Evolutionary conservation across 768 basidiomycete species (phyloP), one percentile per base, ranked within the genome.

Genomic region (Lactifluus echinatus): DNA sequence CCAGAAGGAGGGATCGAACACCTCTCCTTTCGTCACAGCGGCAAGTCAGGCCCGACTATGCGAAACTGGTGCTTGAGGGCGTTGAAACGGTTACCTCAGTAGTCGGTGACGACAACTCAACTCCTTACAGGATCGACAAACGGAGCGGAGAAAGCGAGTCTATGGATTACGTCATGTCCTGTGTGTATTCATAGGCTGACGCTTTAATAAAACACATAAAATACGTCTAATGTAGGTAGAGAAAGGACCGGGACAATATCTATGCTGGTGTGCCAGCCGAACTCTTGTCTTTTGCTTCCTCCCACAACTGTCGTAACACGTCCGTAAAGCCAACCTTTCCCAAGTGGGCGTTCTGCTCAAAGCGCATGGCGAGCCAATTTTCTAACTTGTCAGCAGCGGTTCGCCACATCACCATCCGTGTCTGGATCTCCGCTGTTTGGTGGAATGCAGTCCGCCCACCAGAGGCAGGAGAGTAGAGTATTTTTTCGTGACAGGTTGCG

Each of bases 351-450:
- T 97, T 97, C 69, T 91, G 85, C 70, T 89, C 86, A 64, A 97
- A 96, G 56, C 93, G 79, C 71, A 93, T 84, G 24, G 85, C 83
- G 51, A 93, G 81, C 82, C 88, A 93, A 64, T 75, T 76, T 74
- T 97, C 94, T 39, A 97, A 75, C 62, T 82, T 80, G 69, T 91
- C 86, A 7, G 91, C 87, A 47, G 90, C 82, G 33, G 79, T 80
- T 65, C 87, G 77, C 89, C 90, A 92, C 53, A 90, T 73, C 2
- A 81, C 75, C 80, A 88, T 80, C 53, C 89, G 82, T 2, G 89
- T 81, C 68, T 92, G 88, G 53, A 97, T 83, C 72, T 93, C 87
- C 2, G 94, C 94, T n/a, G 92, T 91, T 70, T 96, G 94, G 4
- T 75, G 69, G 69, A 97, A 97, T 28, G 76, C 66, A 8, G 93